Percentiles rank a stretch among this genome's conserved stretches.
These are phyloP conservation scores for Eucalyptus regnans DNA, from an alignment of 345 rosid species.

Conservation along the genomic window DNA sequence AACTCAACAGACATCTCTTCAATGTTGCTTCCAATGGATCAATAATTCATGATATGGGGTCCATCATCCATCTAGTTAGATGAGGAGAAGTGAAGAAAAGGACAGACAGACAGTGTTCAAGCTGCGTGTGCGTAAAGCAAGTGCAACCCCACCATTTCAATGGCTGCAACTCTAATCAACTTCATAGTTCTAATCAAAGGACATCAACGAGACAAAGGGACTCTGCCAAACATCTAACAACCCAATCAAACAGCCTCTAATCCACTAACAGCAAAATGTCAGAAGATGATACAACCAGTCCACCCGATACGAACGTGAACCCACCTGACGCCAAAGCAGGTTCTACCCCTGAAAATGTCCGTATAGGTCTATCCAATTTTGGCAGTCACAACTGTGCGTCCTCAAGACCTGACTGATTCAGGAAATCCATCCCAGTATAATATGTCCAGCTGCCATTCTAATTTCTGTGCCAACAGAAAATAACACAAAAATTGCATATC, in stretches of 20 bases:
- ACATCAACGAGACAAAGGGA: not conserved
- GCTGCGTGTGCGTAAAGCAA: not conserved
- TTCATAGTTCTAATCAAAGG: not conserved
- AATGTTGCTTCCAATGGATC: not conserved
- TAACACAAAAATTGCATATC: not conserved
- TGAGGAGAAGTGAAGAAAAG: not conserved
- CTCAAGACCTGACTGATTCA: not conserved
- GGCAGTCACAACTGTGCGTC: not conserved
- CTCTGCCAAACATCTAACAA: not conserved
- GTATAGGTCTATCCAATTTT: not conserved
- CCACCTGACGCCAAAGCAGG: not conserved
- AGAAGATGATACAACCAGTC: not conserved
- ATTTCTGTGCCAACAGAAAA: not conserved
- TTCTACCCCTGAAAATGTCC: not conserved
- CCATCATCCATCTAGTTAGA: not conserved
- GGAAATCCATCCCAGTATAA: not conserved
- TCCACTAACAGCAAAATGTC: not conserved
- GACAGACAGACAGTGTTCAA: not conserved
- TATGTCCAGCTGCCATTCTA: not conserved
- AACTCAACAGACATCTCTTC: not conserved
- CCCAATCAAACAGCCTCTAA: not conserved
- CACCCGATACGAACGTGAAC: not conserved
- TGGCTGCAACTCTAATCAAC: not conserved
- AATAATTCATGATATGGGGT: not conserved
- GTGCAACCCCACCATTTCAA: not conserved